Base-by-base conservation (phyloP, 495 filamentous ascomycete genomes). In the Penicillium dipodomyicola region DNA sequence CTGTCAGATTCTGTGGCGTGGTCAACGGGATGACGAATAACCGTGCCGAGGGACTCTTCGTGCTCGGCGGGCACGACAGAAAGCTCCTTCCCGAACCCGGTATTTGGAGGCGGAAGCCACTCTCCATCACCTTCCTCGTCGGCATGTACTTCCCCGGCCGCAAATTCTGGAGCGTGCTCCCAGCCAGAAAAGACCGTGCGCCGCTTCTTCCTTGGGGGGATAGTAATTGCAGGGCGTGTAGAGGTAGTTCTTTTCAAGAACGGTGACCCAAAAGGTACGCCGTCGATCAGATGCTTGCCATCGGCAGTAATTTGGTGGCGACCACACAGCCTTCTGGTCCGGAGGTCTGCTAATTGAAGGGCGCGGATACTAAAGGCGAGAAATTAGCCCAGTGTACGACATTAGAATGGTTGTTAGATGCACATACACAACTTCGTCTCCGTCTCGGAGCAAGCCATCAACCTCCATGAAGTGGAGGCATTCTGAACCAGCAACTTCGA, bases 381-480 rank as follows among this genome's bases (percentile, higher is more conserved):
- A 25, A 5, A 65, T 48, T 33, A 53, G 29, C 11, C 6, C 53
- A 39, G 27, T n/a, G 4, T 8, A 15, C 10, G 27, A 27, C 7
- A 23, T 47, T 22, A 52, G 32, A 3, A 27, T 27, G n/a, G n/a
- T 29, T 44, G 20, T 29, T 33, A 32, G 11, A 40, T 52, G 12
- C 14, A 79, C 87, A 67, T 71, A 94, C 89, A 87, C 78, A 58
- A 98, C 83, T 66, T 91, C 82, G 65, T 97, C 95, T 22, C 90
- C 91, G 42, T 94, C 87, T 44, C 87, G 85, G 44, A 97, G 77
- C 23, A 95, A 72, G 11, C 77, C 80, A 4, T 78, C 77, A 5
- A 96, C 79, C 39, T 81, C 77, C 64, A 90, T 84, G 62, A 90
- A 98, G 78, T 98, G 94, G 49, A 97, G 69, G 65, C 89, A 95